Conservation (phyloP, 2,329 filamentous ascomycete species). For the Aspergillus sp. region DNA sequence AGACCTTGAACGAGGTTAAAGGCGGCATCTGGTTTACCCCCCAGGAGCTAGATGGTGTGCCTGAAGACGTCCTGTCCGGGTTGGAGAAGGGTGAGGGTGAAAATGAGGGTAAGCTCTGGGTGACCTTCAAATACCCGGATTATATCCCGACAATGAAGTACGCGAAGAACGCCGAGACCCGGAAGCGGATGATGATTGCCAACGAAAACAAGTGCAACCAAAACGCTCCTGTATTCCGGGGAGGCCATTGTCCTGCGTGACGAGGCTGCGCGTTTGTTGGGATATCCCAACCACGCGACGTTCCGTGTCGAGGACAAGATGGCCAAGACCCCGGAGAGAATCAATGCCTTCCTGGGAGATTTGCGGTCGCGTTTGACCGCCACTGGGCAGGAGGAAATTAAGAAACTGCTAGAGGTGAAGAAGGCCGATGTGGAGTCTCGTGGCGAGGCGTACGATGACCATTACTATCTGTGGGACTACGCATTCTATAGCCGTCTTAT, state of each 20-base stretch:
- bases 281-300: slow-evolving; percentile 48
- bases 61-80: slow-evolving; percentile 43
- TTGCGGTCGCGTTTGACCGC: slow-evolving; percentile 38
- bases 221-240: slow-evolving; percentile 45
- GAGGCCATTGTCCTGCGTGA: slow-evolving; percentile 47
- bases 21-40: slow-evolving; percentile 49
- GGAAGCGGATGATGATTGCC: slow-evolving; percentile 41
- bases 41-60: slow-evolving; percentile 45
- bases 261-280: slow-evolving; percentile 46
- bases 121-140: slow-evolving; percentile 50
- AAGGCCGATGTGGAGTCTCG: slow-evolving; percentile 44
- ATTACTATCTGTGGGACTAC: slow-evolving; percentile 50
- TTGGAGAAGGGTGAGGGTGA: slow-evolving; percentile 46
- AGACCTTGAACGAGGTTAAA: slow-evolving; percentile 49
- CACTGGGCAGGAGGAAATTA: slow-evolving; percentile 42
- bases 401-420: slow-evolving; percentile 44
- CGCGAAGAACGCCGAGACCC: slow-evolving; percentile 40
- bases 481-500: slow-evolving; percentile 48
- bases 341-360: slow-evolving; percentile 48
- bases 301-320: slow-evolving; percentile 52
- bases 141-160: slow-evolving; percentile 47
- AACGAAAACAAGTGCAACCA: slow-evolving; percentile 50
- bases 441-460: slow-evolving; percentile 37
- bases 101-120: slow-evolving; percentile 42
- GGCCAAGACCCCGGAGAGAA: slow-evolving; percentile 48